Base-by-base conservation (phyloP, 2,329 filamentous ascomycete genomes). In the Phialocephala sp. region DNA sequence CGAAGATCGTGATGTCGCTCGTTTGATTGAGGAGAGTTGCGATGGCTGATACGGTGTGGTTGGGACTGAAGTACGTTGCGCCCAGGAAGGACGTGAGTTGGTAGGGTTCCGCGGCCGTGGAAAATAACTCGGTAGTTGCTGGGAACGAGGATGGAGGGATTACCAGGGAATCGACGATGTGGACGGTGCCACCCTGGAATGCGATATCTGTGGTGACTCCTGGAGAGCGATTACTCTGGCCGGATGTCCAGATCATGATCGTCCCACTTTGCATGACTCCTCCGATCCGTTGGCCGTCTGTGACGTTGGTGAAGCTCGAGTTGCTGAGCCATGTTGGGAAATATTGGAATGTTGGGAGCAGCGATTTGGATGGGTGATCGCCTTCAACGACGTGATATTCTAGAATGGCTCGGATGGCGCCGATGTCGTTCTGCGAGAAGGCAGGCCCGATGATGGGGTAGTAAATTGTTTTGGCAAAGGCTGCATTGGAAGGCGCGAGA, bases 131-230 rank as follows among this genome's bases (percentile, higher is more conserved):
- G 12, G 73, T 66, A 0, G 74, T 73, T 4, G 76, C 78, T 14
- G 72, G 67, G 47, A 81, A 73, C n/a, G 73, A 68, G 5, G 69
- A 63, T 0, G 84, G 84, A 2, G 83, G 80, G 1, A 82, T 76
- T 56, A 85, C 75, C 22, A 85, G 76, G 55, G 80, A 81, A 73
- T 85, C 82, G 57, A 84, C 77, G 14, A 84, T 72, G 45, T 85
- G 83, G 61, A 85, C 75, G 14, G 83, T 75, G 12, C 83, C 83
- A 59, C 81, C 80, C 22, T 76, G 71, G 70, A 83, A 83, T 47
- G 71, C 63, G 55, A 84, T 79, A 70, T 85, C 82, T 69, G 11
- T 41, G 24, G 9, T 14, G 15, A 63, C 27, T 8, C 45, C 60
- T 47, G 60, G 60, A 8, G 60, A 63, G 1, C 64, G 60, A 50